Evolutionary conservation across 306 rosid genomes (phyloP).

Genomic region (Inga laurina): DNA sequence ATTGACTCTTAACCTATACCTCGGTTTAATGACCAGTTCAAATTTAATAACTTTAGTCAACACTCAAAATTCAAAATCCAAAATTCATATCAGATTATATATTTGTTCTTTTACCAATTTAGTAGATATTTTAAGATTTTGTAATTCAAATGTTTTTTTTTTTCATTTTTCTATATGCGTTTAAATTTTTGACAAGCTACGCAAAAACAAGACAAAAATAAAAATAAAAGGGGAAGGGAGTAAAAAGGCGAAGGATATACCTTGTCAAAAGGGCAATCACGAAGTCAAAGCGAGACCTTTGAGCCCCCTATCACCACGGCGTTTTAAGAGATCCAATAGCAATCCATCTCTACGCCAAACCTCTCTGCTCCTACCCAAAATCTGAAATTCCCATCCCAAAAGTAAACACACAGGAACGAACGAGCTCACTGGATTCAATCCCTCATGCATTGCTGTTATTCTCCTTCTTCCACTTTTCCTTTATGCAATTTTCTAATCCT

Average conservation of each 20-base stretch:
- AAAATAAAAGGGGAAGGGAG: background rate
- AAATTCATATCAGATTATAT: too few relatives aligned
- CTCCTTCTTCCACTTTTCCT: background rate
- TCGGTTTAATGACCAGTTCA: too few relatives aligned
- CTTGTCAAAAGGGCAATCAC: constrained; percentile 33
- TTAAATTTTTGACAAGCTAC: background rate
- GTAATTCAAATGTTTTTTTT: too few relatives aligned
- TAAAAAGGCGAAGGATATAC: constrained; percentile 21
- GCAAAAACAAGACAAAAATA: background rate
- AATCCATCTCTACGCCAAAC: background rate
- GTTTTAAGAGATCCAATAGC: constrained; percentile 42
- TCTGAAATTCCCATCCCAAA: background rate
- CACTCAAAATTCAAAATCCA: too few relatives aligned
- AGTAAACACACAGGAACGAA: background rate
- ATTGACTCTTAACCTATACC: too few relatives aligned
- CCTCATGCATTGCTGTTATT: constrained; percentile 28
- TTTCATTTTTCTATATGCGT: background rate
- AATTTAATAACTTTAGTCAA: too few relatives aligned
- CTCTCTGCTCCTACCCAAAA: background rate
- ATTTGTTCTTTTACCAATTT: too few relatives aligned
- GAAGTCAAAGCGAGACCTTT: constrained; percentile 12
- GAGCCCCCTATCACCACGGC: constrained; percentile 35
- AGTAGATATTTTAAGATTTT: too few relatives aligned
- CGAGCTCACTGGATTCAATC: constrained; percentile 28
- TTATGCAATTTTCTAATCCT: constrained; percentile 25